phyloP scores from a whole-genome alignment of 2,329 filamentous ascomycete genomes.

The Pyricularia sp. region DNA sequence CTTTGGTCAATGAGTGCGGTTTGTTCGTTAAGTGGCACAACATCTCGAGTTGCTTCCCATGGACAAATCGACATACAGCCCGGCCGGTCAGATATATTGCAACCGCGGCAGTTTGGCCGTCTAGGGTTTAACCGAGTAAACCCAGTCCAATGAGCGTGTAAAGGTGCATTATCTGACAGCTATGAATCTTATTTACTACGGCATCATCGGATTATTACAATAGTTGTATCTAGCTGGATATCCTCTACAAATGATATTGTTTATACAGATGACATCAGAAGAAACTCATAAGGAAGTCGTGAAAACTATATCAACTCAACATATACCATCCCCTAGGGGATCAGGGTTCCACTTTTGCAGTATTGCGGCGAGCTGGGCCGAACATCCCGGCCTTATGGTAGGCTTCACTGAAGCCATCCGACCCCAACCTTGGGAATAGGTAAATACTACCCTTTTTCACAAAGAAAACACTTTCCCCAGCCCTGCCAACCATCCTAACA shows the following conservation, averaged over 20 bases:
- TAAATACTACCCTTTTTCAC: neutral
- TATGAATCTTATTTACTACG: neutral
- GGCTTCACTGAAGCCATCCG: neutral
- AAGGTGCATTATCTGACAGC: neutral
- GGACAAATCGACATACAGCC: neutral
- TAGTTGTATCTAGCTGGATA: neutral
- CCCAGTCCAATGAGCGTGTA: neutral
- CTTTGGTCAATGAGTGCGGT: too few species aligned
- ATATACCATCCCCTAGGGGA: neutral
- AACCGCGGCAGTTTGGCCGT: neutral
- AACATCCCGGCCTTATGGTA: neutral
- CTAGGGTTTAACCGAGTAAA: neutral
- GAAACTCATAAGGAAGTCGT: neutral
- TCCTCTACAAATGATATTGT: neutral
- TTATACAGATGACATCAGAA: neutral
- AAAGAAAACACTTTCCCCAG: neutral
- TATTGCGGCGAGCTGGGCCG: neutral
- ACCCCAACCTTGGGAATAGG: neutral
- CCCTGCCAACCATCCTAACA: neutral
- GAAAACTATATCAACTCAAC: neutral
- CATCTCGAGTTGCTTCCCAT: neutral
- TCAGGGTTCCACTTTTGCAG: neutral
- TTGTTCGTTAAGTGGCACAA: neutral
- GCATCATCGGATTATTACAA: neutral
- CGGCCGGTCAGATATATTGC: neutral